phyloP scores from a whole-genome alignment of 2,329 filamentous ascomycete genomes.

The Pyrenophora teres region DNA sequence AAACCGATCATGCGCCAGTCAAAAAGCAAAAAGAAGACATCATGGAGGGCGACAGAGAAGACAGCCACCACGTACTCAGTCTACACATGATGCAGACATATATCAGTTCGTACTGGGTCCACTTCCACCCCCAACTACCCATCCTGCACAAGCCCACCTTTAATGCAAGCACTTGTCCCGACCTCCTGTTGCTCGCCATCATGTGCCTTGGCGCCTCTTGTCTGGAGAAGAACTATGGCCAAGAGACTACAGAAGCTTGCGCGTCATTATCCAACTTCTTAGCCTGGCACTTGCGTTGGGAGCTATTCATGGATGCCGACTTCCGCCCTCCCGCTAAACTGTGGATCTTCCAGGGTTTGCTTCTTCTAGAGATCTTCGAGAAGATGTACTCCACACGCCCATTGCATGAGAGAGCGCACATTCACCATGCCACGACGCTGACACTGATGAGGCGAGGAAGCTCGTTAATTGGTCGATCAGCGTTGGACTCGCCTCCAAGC shows the following conservation, averaged over 20 bases:
- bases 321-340: constrained; percentile 91
- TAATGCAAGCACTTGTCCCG: constrained; percentile 82
- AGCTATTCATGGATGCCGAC: constrained; percentile 88
- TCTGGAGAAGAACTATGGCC: constrained; percentile 79
- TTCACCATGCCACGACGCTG: constrained; percentile 94
- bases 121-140: constrained; percentile 92
- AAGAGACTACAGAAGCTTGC: constrained; percentile 74
- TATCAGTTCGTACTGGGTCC: constrained; percentile 84
- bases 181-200: constrained; percentile 81
- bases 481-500: constrained; percentile 81
- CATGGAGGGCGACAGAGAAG: constrained; percentile 75
- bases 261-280: constrained; percentile 86
- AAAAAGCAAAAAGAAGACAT: constrained; percentile 77
- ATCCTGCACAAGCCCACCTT: constrained; percentile 96
- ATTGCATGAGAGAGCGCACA: constrained; percentile 91
- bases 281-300: constrained; percentile 92
- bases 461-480: constrained; percentile 83
- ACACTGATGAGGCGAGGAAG: constrained; percentile 93
- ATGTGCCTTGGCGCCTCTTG: constrained; percentile 93
- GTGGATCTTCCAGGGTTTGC: constrained; percentile 91
- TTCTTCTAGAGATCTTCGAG: constrained; percentile 90
- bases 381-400: constrained; percentile 96
- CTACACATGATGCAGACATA: constrained; percentile 95
- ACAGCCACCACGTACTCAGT: constrained; percentile 69
- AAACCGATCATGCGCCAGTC: constrained; percentile 74